A percentile compares a stretch with the other conserved stretches of the same genome.
These are phyloP conservation scores for Podila verticillata DNA, from an alignment of 192 early-diverging fungal genomes.

Conservation along the genomic window DNA sequence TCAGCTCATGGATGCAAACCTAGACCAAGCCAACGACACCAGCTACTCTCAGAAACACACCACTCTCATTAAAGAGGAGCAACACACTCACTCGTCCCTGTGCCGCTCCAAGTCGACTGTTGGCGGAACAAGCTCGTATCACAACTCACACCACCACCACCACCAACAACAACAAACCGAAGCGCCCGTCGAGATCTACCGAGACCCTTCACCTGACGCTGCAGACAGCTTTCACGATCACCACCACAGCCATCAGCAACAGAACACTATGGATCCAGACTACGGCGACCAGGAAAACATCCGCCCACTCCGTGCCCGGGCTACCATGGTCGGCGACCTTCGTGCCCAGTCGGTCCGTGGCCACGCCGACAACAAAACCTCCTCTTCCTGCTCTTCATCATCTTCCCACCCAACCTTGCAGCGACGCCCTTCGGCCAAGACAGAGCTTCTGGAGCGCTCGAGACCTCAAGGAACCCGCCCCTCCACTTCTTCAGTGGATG, in stretches of 20 bases:
- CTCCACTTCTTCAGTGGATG: not conserved
- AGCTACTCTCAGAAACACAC: not conserved
- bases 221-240: not conserved
- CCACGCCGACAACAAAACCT: too few relatives aligned
- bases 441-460: not conserved
- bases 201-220: not conserved
- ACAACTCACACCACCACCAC: not conserved
- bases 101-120: too few relatives aligned
- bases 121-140: slow-evolving; percentile 2
- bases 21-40: too few relatives aligned
- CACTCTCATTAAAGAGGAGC: not conserved
- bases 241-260: not conserved
- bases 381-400: not conserved
- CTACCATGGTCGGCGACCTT: too few relatives aligned
- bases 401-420: not conserved
- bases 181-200: not conserved
- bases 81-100: too few relatives aligned
- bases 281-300: not conserved
- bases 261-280: not conserved
- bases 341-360: not conserved
- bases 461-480: not conserved
- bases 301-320: not conserved
- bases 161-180: slow-evolving; percentile 1
- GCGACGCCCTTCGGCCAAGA: not conserved
- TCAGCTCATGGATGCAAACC: too few relatives aligned